Evolutionary conservation across 2,329 filamentous ascomycete genomes (phyloP).

Genomic region (Ceratocystis papillata): DNA sequence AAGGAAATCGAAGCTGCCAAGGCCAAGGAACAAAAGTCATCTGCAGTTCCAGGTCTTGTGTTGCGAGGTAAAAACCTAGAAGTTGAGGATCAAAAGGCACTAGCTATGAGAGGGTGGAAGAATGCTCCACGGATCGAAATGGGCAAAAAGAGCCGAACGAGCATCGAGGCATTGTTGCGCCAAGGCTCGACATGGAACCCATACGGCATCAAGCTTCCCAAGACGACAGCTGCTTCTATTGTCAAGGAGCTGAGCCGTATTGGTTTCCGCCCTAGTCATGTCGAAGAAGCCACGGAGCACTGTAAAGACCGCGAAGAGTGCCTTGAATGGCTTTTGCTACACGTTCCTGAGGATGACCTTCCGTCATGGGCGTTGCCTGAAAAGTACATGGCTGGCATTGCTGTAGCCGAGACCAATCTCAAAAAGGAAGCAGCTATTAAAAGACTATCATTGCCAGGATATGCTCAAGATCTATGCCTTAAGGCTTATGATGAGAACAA

Average conservation of each 20-base stretch:
- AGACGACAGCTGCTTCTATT: conserved; percentile 46
- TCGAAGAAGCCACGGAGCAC: conserved; percentile 73
- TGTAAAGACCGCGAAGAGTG: conserved; percentile 90
- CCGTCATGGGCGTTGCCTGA: conserved; percentile 85
- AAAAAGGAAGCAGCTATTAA: conserved; percentile 73
- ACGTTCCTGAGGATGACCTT: conserved; percentile 95
- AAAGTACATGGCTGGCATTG: conserved; percentile 81
- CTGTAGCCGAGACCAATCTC: conserved; percentile 70
- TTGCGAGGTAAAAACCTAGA: conserved; percentile 30
- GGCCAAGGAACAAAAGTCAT: conserved; percentile 47
- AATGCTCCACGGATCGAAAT: conserved; percentile 85
- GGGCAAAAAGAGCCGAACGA: conserved; percentile 65
- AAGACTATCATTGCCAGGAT: conserved; percentile 69
- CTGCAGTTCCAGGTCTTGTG: conserved; percentile 19
- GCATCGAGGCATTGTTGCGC: conserved; percentile 70
- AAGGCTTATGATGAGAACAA: conserved; percentile 59
- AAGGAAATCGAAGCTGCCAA: conserved; percentile 57
- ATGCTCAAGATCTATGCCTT: conserved; percentile 72
- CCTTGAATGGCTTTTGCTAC: conserved; percentile 89
- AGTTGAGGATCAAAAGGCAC: conserved; percentile 30
- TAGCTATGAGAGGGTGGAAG: conserved; percentile 63
- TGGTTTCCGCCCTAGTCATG: conserved; percentile 80
- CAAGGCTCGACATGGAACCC: conserved; percentile 79
- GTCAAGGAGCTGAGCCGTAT: conserved; percentile 64
- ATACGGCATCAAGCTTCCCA: conserved; percentile 55